These are phyloP conservation scores for Ceratocystis lukuohia DNA, from an alignment of 2,329 filamentous ascomycete species.

Conservation along the genomic window DNA sequence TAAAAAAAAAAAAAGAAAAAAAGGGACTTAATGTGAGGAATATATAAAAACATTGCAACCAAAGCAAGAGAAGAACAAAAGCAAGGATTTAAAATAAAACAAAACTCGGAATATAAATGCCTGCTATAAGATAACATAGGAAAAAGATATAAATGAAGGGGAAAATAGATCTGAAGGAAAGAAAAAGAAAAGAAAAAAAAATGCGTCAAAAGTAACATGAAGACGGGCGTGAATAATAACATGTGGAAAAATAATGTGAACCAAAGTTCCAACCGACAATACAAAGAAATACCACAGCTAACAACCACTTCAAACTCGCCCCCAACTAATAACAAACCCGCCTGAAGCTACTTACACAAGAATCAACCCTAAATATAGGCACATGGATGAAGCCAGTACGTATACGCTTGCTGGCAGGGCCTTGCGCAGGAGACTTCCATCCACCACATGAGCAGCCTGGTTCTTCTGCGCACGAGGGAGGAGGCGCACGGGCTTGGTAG, in stretches of 20 bases:
- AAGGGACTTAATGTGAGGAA: background rate
- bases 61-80: background rate
- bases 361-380: slow-evolving; percentile 11
- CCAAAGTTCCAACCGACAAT: background rate
- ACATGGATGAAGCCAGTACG: slow-evolving; percentile 8
- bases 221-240: background rate
- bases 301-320: background rate
- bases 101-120: background rate
- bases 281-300: too few species aligned
- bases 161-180: background rate
- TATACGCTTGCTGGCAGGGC: slow-evolving; percentile 9
- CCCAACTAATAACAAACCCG: background rate
- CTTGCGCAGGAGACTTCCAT: slow-evolving; percentile 4
- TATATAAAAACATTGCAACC: background rate
- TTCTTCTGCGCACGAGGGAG: background rate
- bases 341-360: slow-evolving; percentile 10
- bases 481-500: background rate
- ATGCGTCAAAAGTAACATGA: background rate
- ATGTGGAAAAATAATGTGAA: background rate
- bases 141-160: background rate
- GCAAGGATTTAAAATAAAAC: background rate
- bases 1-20: background rate
- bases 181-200: background rate
- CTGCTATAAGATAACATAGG: background rate
- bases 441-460: background rate